Conservation (phyloP, 768 basidiomycete genomes). For the Strobilomyces echinocephalus region DNA sequence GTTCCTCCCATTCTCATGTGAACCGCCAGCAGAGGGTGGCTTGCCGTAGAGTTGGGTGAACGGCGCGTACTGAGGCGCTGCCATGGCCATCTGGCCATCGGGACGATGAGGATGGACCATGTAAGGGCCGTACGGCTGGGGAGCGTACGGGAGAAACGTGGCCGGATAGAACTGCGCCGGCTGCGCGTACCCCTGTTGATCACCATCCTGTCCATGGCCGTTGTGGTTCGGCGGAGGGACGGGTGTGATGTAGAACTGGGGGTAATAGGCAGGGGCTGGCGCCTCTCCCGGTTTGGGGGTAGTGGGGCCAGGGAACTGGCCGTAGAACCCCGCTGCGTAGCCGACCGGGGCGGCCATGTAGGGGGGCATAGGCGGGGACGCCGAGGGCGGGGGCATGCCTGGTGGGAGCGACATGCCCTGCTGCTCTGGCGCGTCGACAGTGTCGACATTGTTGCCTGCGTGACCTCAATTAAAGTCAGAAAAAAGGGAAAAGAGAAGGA, state of each 20-base stretch:
- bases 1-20: conserved; percentile 27
- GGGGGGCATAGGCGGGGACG: conserved; percentile 44
- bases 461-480: conserved; percentile 52
- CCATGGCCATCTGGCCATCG: conserved; percentile 35
- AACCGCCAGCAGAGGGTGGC: conserved; percentile 33
- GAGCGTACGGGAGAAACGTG: conserved; percentile 43
- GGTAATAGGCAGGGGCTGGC: conserved; percentile 48
- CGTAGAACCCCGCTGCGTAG: conserved; percentile 52
- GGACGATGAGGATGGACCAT: conserved; percentile 42
- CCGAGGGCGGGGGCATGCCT: conserved; percentile 38
- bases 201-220: conserved; percentile 39
- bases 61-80: conserved; percentile 35
- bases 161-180: conserved; percentile 44
- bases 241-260: conserved; percentile 45
- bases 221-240: conserved; percentile 39
- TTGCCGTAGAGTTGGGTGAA: conserved; percentile 38
- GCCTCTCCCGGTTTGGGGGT: conserved; percentile 49
- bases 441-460: conserved; percentile 52
- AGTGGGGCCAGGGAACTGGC: conserved; percentile 48
- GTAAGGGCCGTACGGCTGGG: conserved; percentile 47
- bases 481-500: conserved; percentile 16
- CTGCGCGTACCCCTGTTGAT: conserved; percentile 37
- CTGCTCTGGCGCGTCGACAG: conserved; percentile 40
- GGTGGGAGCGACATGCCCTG: conserved; percentile 40
- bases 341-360: conserved; percentile 49